A percentile compares a stretch with the other conserved stretches of the same genome.
phyloP scores from a whole-genome alignment of 805 yeast species.

The Ogataea allantospora region DNA sequence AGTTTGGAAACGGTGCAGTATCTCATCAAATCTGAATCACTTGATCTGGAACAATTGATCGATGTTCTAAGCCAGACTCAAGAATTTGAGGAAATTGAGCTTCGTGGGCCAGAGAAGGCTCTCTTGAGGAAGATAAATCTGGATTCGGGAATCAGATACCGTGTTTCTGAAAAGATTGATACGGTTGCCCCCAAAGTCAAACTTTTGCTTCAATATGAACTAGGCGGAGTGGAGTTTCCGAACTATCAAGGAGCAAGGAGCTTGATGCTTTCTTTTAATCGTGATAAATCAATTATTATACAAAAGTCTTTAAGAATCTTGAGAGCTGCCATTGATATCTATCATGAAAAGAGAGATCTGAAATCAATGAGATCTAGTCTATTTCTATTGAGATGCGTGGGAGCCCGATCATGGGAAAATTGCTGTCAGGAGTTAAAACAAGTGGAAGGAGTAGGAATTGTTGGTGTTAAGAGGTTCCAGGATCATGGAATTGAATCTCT shows the following conservation, averaged over 20 bases:
- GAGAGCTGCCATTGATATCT: conserved; percentile 45
- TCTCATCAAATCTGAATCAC: conserved; percentile 26
- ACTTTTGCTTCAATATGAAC: conserved; percentile 46
- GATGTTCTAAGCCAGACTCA: conserved; percentile 34
- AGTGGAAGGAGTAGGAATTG: conserved; percentile 45
- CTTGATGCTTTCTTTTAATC: conserved; percentile 38
- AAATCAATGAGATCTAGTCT: conserved; percentile 40
- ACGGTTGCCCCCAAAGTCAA: conserved; percentile 38
- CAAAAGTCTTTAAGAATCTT: conserved; percentile 42
- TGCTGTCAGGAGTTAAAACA: conserved; percentile 45
- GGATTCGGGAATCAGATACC: conserved; percentile 39
- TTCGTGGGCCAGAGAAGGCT: conserved; percentile 45
- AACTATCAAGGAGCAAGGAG: conserved; percentile 39
- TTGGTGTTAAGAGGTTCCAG: conserved; percentile 38
- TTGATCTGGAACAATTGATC: conserved; percentile 23
- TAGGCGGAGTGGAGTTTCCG: conserved; percentile 51
- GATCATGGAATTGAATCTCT: conserved; percentile 36
- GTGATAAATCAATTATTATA: conserved; percentile 45
- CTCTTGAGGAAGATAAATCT: conserved; percentile 43
- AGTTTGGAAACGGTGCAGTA: conserved; percentile 41
- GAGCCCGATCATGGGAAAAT: conserved; percentile 52
- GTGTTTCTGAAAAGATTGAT: conserved; percentile 27
- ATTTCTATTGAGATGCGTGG: conserved; percentile 38
- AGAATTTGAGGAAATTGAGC: conserved; percentile 41
- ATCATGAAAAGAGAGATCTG: conserved; percentile 41